Conservation (phyloP, 164 flowering plant genomes). For the Sedum album region DNA sequence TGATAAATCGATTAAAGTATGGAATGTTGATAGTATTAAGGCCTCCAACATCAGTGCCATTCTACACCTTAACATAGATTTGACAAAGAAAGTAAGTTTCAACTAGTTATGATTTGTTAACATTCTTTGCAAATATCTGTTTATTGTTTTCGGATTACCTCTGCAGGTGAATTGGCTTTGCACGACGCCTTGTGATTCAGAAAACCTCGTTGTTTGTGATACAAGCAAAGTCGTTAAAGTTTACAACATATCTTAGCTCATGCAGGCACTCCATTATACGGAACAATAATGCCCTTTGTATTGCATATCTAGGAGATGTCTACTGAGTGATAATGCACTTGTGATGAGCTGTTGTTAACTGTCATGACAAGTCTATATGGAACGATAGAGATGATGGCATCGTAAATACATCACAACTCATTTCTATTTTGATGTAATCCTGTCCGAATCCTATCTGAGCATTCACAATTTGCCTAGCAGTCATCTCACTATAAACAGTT, state of each 20-base stretch:
- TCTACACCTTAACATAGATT: constrained; percentile 37
- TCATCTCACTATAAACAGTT: not conserved
- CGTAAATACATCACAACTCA: too few relatives aligned
- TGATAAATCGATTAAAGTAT: constrained; percentile 70
- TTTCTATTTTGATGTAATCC: too few relatives aligned
- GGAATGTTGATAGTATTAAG: constrained; percentile 53
- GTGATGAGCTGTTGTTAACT: too few relatives aligned
- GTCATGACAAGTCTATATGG: too few relatives aligned
- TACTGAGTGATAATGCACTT: not conserved
- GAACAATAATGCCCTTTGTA: too few relatives aligned
- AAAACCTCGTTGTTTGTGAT: constrained; percentile 88
- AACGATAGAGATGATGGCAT: too few relatives aligned
- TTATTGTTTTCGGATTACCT: not conserved
- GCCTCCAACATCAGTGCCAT: constrained; percentile 22
- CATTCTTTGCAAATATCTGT: not conserved
- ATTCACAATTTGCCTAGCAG: not conserved
- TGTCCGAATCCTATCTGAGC: too few relatives aligned
- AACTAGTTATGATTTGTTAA: not conserved
- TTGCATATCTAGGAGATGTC: not conserved
- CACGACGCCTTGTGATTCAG: constrained; percentile 68
- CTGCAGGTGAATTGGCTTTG: constrained; percentile 93
- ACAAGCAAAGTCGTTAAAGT: constrained; percentile 82
- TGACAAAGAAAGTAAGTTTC: constrained; percentile 60
- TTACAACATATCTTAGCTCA: constrained; percentile 39
- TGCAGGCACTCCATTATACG: not conserved